Evolutionary conservation across 2,329 filamentous ascomycete genomes (phyloP).

Genomic region (Dothiorella sarmentorum): DNA sequence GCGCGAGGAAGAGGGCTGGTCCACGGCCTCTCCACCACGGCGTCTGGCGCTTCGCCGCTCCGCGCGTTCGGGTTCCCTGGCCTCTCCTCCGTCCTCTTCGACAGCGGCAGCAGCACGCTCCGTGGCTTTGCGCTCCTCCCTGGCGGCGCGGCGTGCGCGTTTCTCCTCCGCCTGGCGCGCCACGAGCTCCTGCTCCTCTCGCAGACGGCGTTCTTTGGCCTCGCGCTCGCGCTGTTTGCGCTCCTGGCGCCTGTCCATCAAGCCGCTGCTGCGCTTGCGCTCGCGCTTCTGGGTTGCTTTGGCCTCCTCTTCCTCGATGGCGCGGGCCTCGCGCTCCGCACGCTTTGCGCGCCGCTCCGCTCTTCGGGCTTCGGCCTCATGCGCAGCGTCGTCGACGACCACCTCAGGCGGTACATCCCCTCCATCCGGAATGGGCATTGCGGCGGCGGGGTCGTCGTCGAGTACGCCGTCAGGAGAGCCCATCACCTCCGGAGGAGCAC

Average conservation of each 20-base stretch:
- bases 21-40: not conserved
- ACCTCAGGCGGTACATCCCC: not conserved
- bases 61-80: constrained; percentile 24
- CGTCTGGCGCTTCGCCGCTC: constrained; percentile 22
- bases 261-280: constrained; percentile 1
- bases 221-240: constrained; percentile 9
- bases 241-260: constrained; percentile 3
- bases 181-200: constrained; percentile 29
- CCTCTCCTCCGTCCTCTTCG: constrained; percentile 23
- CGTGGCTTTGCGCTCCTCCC: constrained; percentile 30
- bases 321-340: constrained; percentile 24
- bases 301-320: constrained; percentile 14
- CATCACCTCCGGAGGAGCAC: not conserved
- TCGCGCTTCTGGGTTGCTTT: not conserved
- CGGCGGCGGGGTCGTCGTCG: not conserved
- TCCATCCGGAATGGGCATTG: not conserved
- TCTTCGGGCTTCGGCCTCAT: constrained; percentile 32
- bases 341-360: constrained; percentile 34
- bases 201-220: not conserved
- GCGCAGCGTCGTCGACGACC: not conserved
- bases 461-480: not conserved
- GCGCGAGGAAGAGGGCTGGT: not conserved
- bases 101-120: constrained; percentile 1
- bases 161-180: constrained; percentile 40
- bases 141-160: constrained; percentile 32